Conservation (phyloP, 345 rosid genomes). For the Salix purpurea region DNA sequence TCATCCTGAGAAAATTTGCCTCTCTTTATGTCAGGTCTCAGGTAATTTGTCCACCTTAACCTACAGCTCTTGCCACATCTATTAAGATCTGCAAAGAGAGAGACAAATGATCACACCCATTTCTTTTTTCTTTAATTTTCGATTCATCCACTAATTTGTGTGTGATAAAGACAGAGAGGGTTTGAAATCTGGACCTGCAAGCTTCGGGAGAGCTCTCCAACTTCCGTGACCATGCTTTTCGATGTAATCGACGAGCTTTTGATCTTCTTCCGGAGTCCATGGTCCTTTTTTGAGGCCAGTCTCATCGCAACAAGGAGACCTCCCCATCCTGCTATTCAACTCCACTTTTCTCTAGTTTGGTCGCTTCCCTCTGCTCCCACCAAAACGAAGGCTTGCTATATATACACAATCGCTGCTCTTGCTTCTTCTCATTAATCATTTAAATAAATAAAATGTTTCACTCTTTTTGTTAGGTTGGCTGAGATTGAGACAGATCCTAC, state of each 20-base stretch:
- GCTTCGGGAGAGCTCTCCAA: conserved; percentile 92
- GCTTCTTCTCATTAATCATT: conserved; percentile 6
- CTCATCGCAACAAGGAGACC: conserved; percentile 83
- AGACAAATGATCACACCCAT: background rate
- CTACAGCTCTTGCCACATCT: conserved; percentile 88
- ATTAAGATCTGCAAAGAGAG: conserved; percentile 49
- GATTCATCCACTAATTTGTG: too few relatives aligned
- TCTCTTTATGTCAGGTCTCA: conserved; percentile 77
- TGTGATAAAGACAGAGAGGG: background rate
- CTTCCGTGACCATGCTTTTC: conserved; percentile 84
- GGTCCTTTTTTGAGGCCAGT: conserved; percentile 93
- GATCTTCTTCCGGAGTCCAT: conserved; percentile 95
- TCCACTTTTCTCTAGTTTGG: background rate
- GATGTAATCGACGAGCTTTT: conserved; percentile 64
- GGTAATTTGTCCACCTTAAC: conserved; percentile 74
- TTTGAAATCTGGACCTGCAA: conserved; percentile 44
- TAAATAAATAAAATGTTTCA: background rate
- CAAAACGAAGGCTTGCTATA: conserved; percentile 23
- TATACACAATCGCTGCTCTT: conserved; percentile 20
- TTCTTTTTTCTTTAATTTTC: background rate
- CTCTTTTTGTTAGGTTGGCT: conserved; percentile 19
- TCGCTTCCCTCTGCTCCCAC: conserved; percentile 16
- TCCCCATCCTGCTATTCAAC: conserved; percentile 51
- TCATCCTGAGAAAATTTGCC: conserved; percentile 75
- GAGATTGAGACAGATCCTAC: conserved; percentile 5